These are phyloP conservation scores for Penicillium taxi DNA, from an alignment of 495 filamentous ascomycete species.

Conservation along the genomic window DNA sequence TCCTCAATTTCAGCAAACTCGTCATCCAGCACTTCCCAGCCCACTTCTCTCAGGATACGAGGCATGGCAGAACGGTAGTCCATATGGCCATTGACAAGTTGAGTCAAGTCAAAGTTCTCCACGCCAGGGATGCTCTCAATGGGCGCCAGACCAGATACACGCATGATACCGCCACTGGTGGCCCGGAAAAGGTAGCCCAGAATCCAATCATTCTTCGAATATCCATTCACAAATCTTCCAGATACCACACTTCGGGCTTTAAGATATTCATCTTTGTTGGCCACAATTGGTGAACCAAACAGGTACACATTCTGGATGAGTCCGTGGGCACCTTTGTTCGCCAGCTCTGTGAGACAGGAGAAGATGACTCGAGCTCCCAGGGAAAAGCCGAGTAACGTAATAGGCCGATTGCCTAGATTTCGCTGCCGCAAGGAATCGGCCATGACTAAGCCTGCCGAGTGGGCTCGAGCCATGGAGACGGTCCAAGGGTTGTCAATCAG, in stretches of 20 bases:
- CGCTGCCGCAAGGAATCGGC: constrained; percentile 90
- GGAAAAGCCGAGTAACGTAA: constrained; percentile 96
- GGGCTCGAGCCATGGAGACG: constrained; percentile 84
- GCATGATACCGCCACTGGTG: constrained; percentile 85
- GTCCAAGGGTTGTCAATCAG: constrained; percentile 98
- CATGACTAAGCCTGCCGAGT: constrained; percentile 82
- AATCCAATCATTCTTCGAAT: constrained; percentile 95
- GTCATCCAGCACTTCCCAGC: constrained; percentile 83
- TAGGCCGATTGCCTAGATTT: constrained; percentile 82
- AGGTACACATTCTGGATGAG: constrained; percentile 93
- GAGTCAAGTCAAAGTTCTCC: constrained; percentile 85
- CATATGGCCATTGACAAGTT: constrained; percentile 90
- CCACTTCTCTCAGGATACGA: constrained; percentile 69
- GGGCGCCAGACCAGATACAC: constrained; percentile 79
- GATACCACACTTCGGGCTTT: constrained; percentile 72
- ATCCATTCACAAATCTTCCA: constrained; percentile 91
- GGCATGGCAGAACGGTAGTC: constrained; percentile 91
- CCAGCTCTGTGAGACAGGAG: constrained; percentile 80
- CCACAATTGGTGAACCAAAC: constrained; percentile 87
- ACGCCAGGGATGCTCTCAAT: constrained; percentile 70
- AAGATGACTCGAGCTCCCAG: constrained; percentile 90
- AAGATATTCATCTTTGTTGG: constrained; percentile 85
- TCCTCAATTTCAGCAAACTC: constrained; percentile 98
- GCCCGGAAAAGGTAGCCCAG: constrained; percentile 94
- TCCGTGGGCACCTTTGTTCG: constrained; percentile 78